Conservation (phyloP, 2,329 filamentous ascomycete genomes). For the Blumeriella jaapii region DNA sequence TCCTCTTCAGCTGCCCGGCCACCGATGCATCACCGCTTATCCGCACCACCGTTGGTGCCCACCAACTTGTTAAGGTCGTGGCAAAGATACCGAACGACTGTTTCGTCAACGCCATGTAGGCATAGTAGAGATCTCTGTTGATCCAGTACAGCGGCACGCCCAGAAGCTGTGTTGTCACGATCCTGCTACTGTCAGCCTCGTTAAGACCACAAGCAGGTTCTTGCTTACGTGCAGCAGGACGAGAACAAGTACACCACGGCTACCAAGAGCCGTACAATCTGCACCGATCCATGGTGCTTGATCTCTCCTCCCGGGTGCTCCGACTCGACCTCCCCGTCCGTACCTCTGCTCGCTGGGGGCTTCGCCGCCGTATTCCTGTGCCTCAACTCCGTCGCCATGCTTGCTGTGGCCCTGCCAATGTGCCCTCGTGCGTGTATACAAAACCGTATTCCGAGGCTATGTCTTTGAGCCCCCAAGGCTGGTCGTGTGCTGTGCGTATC, state of each 20-base stretch:
- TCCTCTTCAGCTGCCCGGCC: slow-evolving; percentile 59
- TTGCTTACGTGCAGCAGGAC: slow-evolving; percentile 23
- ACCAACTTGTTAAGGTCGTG: slow-evolving; percentile 74
- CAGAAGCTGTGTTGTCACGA: slow-evolving; percentile 61
- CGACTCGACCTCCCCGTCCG: slow-evolving; percentile 7
- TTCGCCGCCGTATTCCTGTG: slow-evolving; percentile 16
- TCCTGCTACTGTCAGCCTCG: slow-evolving; percentile 33
- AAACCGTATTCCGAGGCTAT: slow-evolving; percentile 1
- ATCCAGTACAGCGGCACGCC: slow-evolving; percentile 66
- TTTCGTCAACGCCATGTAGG: slow-evolving; percentile 81
- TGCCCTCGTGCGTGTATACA: neutral
- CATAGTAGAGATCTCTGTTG: slow-evolving; percentile 68
- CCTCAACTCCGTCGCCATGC: slow-evolving; percentile 20
- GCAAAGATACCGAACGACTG: slow-evolving; percentile 69
- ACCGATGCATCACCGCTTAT: slow-evolving; percentile 78
- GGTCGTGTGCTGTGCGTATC: too few species aligned
- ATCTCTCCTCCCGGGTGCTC: slow-evolving; percentile 27
- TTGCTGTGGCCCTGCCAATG: slow-evolving; percentile 1
- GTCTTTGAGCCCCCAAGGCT: too few species aligned
- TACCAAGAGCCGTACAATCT: slow-evolving; percentile 22
- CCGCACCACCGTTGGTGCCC: slow-evolving; percentile 71
- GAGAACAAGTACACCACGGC: slow-evolving; percentile 23
- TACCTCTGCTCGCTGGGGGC: neutral
- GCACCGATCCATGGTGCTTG: slow-evolving; percentile 22
- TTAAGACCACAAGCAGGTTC: neutral